Conservation (phyloP, 768 basidiomycete species). For the Cyclocybe aegerita region DNA sequence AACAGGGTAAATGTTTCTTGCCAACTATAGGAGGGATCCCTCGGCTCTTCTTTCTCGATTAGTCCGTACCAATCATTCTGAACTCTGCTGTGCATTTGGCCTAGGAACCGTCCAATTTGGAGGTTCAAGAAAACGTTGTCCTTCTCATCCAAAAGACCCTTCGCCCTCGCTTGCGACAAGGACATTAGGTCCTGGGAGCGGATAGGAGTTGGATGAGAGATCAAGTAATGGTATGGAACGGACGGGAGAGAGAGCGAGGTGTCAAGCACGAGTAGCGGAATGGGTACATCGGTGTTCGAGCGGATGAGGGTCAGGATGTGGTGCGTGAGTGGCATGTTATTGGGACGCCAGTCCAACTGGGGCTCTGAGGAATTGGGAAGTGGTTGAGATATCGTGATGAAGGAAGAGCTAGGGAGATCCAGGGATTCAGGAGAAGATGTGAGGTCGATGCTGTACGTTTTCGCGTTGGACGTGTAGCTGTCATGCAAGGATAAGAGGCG, state of each 20-base stretch:
- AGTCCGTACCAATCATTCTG: slow-evolving; percentile 78
- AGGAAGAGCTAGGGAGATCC: slow-evolving; percentile 8
- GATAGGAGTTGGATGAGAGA: slow-evolving; percentile 43
- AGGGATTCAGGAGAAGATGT: not conserved
- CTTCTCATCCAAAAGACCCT: slow-evolving; percentile 31
- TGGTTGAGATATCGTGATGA: slow-evolving; percentile 10
- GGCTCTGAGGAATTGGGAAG: not conserved
- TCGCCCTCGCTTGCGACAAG: slow-evolving; percentile 36
- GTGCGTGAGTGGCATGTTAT: slow-evolving; percentile 37
- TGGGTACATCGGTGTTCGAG: slow-evolving; percentile 46
- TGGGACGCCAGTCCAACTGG: slow-evolving; percentile 20
- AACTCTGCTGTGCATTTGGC: slow-evolving; percentile 60
- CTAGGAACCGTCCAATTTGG: slow-evolving; percentile 59
- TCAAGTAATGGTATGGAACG: slow-evolving; percentile 51
- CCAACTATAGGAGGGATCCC: slow-evolving; percentile 61
- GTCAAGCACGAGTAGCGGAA: slow-evolving; percentile 49
- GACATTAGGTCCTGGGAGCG: slow-evolving; percentile 34
- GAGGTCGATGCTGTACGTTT: slow-evolving; percentile 24
- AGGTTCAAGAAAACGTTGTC: slow-evolving; percentile 53
- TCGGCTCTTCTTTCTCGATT: slow-evolving; percentile 32
- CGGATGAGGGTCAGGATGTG: slow-evolving; percentile 42
- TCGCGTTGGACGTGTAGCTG: slow-evolving; percentile 19
- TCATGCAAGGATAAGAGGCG: too few relatives aligned
- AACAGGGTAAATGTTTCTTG: slow-evolving; percentile 68
- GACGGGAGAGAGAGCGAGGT: slow-evolving; percentile 40